Evolutionary conservation across 1,284 basidiomycete genomes (phyloP), one percentile per base, ranked within the genome.

Genomic region (Ceratobasidium theobromae): DNA sequence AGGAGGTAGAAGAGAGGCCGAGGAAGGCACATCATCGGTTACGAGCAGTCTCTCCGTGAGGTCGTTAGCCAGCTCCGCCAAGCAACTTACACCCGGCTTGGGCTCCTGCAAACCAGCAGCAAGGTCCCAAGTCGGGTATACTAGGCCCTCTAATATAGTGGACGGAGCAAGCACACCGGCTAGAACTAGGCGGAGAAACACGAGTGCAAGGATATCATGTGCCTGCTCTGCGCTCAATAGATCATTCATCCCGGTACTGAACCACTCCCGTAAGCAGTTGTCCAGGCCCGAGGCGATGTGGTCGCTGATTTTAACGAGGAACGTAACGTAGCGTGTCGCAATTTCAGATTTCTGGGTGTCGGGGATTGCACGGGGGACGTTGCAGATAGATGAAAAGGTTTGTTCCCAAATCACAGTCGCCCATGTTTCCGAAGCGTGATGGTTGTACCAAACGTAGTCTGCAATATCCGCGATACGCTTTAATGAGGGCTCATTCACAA

Each of bases 351-450:
- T 49, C 32, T 35, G 57, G 16, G 8, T 8, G 3, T 62, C 57
- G 11, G 57, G 57, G 3, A 21, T 62, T 27, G n/a, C 28, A 14
- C 21, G 18, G 25, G 57, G 45, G 21, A 62, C 23, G 32, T 16
- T 40, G 46, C 57, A 62, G 27, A 62, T 28, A 5, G 33, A 40
- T 18, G 86, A 83, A 52, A 92, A 78, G 1, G 85, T 84, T 71
- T 88, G 89, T 70, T 91, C 88, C 88, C 90, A 90, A 8, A 88
- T 86, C 69, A 85, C 86, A 81, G 83, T 86, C 1, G 82, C 86
- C 89, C 89, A 91, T 69, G 88, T 82, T 9, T 77, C 73, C 0
- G 86, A 84, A 2, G 82, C 82, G 40, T 86, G 82, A 72, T 90
- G 91, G 72, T 89, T 88, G 75, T 88, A 86, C 88, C 88, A 90